phyloP scores from a whole-genome alignment of 73 alveolate species.

The Breviolum minutum region DNA sequence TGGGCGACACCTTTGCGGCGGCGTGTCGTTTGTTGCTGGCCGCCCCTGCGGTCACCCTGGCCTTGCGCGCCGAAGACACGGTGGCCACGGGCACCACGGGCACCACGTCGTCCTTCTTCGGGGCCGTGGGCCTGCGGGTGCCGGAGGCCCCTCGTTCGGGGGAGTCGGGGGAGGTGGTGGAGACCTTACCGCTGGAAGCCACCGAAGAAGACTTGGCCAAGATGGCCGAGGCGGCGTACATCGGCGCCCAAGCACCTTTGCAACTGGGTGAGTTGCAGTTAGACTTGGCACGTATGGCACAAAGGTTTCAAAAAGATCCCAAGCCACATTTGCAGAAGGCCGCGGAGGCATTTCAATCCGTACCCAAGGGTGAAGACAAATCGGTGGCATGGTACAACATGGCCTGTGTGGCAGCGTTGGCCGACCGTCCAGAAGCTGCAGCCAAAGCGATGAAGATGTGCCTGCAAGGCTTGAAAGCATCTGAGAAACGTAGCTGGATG shows the following conservation, averaged over 20 bases:
- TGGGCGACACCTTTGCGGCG: conserved; percentile 23
- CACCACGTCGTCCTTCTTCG: not conserved
- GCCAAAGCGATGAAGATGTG: conserved; percentile 20
- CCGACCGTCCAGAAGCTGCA: conserved; percentile 5
- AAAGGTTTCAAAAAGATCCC: not conserved
- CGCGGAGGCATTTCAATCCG: conserved; percentile 11
- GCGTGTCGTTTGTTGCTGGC: conserved; percentile 46
- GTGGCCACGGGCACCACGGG: not conserved
- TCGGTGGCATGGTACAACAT: conserved; percentile 48
- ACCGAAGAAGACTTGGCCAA: conserved; percentile 14
- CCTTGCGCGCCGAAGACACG: not conserved
- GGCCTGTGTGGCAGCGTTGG: conserved; percentile 47
- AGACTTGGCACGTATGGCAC: conserved; percentile 6
- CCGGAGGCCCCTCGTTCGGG: not conserved
- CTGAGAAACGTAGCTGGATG: not conserved
- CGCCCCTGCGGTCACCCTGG: not conserved
- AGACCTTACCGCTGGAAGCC: not conserved
- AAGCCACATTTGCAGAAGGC: not conserved
- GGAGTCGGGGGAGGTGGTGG: not conserved
- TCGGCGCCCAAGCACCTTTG: not conserved
- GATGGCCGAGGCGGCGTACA: conserved; percentile 43
- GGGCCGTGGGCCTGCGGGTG: not conserved
- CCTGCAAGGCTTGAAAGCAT: too few species aligned
- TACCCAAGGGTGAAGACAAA: not conserved
- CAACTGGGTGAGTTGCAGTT: conserved; percentile 40